Percentiles rank a stretch among this genome's conserved stretches.
Conservation (phyloP, 495 filamentous ascomycete genomes). For the Zalerion maritima region DNA sequence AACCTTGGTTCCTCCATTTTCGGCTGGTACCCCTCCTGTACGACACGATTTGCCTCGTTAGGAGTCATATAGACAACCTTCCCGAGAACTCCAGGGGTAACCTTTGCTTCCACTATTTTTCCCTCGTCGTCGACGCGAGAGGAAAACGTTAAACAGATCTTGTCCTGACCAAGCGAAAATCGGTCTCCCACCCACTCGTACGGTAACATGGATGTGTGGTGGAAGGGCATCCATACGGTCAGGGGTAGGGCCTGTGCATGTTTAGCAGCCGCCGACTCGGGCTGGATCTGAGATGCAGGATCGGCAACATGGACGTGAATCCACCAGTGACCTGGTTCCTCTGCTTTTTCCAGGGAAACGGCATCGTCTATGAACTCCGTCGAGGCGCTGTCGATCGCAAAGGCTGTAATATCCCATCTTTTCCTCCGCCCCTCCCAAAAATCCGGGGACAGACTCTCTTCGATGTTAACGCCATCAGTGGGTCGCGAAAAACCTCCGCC, state of each 20-base stretch:
- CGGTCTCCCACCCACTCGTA: constrained; percentile 34
- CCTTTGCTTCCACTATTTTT: constrained; percentile 50
- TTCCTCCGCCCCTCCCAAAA: constrained; percentile 45
- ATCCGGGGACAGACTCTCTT: constrained; percentile 17
- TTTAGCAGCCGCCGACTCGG: constrained; percentile 40
- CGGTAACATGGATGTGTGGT: constrained; percentile 62
- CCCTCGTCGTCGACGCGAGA: constrained; percentile 49
- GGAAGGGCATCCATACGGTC: constrained; percentile 63
- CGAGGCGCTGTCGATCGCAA: constrained; percentile 61
- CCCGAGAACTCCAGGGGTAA: constrained; percentile 52
- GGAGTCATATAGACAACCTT: constrained; percentile 67
- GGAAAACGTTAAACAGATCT: constrained; percentile 72
- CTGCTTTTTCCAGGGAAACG: constrained; percentile 57
- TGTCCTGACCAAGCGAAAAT: constrained; percentile 54
- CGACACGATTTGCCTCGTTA: constrained; percentile 32
- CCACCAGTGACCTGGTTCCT: constrained; percentile 52
- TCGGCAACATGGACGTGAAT: constrained; percentile 87
- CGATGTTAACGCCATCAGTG: constrained; percentile 14
- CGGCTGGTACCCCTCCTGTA: constrained; percentile 22
- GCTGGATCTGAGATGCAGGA: constrained; percentile 65
- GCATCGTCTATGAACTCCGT: constrained; percentile 84
- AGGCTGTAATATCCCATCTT: constrained; percentile 62
- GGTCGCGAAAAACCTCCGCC: constrained; percentile 17
- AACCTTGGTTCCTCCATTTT: neutral
- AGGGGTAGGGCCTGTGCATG: constrained; percentile 49